Percentiles rank a stretch among this genome's conserved stretches.
Evolutionary conservation across 805 yeast genomes (phyloP).

Genomic region (Ogataea allantospora): DNA sequence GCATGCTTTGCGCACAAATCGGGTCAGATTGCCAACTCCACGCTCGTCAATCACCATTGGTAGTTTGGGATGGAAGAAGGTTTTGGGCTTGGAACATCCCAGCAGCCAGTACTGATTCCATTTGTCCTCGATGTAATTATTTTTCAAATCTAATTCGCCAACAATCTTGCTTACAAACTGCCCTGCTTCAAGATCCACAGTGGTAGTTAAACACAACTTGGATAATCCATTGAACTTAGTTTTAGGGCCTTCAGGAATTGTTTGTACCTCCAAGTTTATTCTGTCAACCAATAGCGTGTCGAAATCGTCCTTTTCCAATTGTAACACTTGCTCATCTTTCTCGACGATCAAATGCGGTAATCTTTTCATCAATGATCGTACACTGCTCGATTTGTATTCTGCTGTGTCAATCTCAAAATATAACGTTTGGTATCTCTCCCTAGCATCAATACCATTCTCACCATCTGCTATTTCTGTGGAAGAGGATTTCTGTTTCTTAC

Average conservation of each 20-base stretch:
- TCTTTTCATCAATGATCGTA: conserved; percentile 29
- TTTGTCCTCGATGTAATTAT: conserved; percentile 60
- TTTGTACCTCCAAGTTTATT: conserved; percentile 40
- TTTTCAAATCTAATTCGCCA: conserved; percentile 71
- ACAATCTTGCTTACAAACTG: conserved; percentile 57
- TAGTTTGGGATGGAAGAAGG: conserved; percentile 52
- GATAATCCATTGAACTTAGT: conserved; percentile 68
- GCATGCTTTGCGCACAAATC: conserved; percentile 77
- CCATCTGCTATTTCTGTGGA: conserved; percentile 21
- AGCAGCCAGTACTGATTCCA: conserved; percentile 73
- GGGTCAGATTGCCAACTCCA: conserved; percentile 67
- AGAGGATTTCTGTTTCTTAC: conserved; percentile 36
- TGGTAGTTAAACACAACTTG: conserved; percentile 59
- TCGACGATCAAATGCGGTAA: conserved; percentile 27
- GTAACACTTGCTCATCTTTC: conserved; percentile 18
- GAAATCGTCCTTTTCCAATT: conserved; percentile 24
- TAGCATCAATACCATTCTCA: conserved; percentile 42
- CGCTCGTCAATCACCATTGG: conserved; percentile 79
- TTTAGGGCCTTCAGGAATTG: conserved; percentile 56
- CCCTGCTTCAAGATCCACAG: conserved; percentile 40
- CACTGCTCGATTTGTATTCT: conserved; percentile 42
- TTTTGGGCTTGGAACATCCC: conserved; percentile 68
- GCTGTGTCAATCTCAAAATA: conserved; percentile 46
- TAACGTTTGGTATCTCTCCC: conserved; percentile 50
- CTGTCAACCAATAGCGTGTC: conserved; percentile 20